A percentile compares a stretch with the other conserved stretches of the same genome.
These are phyloP conservation scores for Blyttiomyces sp. DNA, from an alignment of 371 early-diverging fungal species.

Conservation along the genomic window DNA sequence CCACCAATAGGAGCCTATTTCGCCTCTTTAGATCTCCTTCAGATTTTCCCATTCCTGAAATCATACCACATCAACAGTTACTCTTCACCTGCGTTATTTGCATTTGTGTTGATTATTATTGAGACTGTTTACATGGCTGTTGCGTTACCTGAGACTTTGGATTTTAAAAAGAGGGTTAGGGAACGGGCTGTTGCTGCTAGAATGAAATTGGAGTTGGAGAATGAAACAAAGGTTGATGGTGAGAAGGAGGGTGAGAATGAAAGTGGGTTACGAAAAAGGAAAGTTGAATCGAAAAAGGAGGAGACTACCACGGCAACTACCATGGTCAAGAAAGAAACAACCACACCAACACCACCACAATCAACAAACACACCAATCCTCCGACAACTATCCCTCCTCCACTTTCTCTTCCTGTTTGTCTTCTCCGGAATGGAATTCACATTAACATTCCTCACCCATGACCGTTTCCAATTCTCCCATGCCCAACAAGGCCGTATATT, in stretches of 20 bases:
- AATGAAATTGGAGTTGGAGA: neutral
- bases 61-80: constrained; percentile 68
- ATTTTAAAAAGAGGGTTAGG: constrained; percentile 42
- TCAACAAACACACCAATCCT: constrained; percentile 6
- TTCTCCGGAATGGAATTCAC: constrained; percentile 98
- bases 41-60: constrained; percentile 49
- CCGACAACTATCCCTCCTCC: constrained; percentile 60
- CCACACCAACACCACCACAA: neutral
- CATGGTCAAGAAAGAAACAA: neutral
- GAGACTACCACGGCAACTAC: neutral
- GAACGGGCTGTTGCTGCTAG: neutral
- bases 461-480: constrained; percentile 79
- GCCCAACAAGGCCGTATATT: constrained; percentile 88
- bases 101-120: constrained; percentile 69
- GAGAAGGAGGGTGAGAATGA: neutral
- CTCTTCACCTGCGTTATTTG: constrained; percentile 82
- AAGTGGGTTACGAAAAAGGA: neutral
- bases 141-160: constrained; percentile 78
- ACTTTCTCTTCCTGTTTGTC: constrained; percentile 83
- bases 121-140: constrained; percentile 75
- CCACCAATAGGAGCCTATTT: constrained; percentile 91
- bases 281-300: neutral
- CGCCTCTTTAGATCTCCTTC: constrained; percentile 66
- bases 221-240: constrained; percentile 7
- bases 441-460: constrained; percentile 91